phyloP scores from a whole-genome alignment of 2,329 filamentous ascomycete species.

The Plectosphaerella cucumerina region DNA sequence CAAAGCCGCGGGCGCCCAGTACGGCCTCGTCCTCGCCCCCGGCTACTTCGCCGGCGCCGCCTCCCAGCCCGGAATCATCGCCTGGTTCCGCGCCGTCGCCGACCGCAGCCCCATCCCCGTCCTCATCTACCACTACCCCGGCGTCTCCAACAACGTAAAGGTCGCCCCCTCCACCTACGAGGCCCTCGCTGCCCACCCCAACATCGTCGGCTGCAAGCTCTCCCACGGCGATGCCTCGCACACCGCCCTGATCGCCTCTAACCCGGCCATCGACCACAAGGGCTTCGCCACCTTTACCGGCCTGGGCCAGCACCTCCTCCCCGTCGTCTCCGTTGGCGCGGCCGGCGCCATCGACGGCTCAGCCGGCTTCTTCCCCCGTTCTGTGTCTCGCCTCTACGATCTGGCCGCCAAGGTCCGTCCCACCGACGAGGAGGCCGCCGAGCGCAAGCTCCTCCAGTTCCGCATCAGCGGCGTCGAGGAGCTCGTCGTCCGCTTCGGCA shows the following conservation, averaged over 20 bases:
- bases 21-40: constrained; percentile 54
- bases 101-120: constrained; percentile 54
- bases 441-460: constrained; percentile 55
- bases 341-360: constrained; percentile 59
- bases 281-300: constrained; percentile 61
- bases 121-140: constrained; percentile 60
- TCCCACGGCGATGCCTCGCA: constrained; percentile 64
- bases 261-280: constrained; percentile 53
- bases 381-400: constrained; percentile 53
- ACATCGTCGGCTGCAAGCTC: constrained; percentile 67
- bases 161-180: constrained; percentile 55
- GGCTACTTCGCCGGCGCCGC: constrained; percentile 55
- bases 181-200: constrained; percentile 54
- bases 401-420: constrained; percentile 27
- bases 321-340: constrained; percentile 53
- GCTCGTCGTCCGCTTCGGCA: constrained; percentile 54
- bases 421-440: constrained; percentile 36
- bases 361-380: constrained; percentile 59
- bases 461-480: constrained; percentile 59
- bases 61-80: constrained; percentile 50
- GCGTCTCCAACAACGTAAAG: constrained; percentile 61
- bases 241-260: constrained; percentile 56
- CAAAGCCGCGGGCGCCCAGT: constrained; percentile 52
- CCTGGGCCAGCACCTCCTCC: constrained; percentile 61
- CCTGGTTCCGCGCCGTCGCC: constrained; percentile 56